Evolutionary conservation across 768 basidiomycete genomes (phyloP), one percentile per base, ranked within the genome.

Genomic region (Exidia glandulosa): DNA sequence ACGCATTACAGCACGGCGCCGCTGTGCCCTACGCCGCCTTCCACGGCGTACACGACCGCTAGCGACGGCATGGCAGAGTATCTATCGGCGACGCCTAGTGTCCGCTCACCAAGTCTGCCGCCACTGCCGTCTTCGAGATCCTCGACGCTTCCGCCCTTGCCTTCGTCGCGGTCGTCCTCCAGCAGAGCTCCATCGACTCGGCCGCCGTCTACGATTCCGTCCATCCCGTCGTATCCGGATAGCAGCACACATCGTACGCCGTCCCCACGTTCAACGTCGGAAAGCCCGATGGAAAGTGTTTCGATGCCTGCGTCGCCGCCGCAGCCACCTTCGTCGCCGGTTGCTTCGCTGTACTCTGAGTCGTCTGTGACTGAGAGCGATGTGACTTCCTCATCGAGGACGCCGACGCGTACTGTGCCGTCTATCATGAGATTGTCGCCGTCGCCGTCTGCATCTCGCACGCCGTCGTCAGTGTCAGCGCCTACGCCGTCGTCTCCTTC

Each of bases 161-260:
- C 57, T 10, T 31, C 41, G 19, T 41, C 57, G 32, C 47, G 34
- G 29, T 14, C 36, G 9, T 32, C 58, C 16, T 41, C 58, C 29
- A 59, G 58, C 27, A 25, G 59, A n/a, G n/a, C n/a, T n/a, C n/a
- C n/a, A n/a, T n/a, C n/a, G n/a, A 10, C 29, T 33, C 6, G 31
- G 16, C 63, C 61, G n/a, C 68, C 68, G 12, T 72, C 70, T 23
- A 64, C 63, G 29, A 64, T 70, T 33, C 68, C 69, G 13, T 71
- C 71, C 2, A 70, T 74, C 48, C 70, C 70, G 4, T 66, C 66
- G 32, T 63, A 67, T 79, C 13, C 79, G 78, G 14, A 65, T 69
- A n/a, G 72, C 71, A 12, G 64, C 67, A 69, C 4, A 74, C 75
- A 14, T 68, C 61, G 23, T 60, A 65, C 33, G 72, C 68, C 23